Conservation (phyloP, 108 stramenopile genomes). For the Pseudonitzschia multistriata region DNA sequence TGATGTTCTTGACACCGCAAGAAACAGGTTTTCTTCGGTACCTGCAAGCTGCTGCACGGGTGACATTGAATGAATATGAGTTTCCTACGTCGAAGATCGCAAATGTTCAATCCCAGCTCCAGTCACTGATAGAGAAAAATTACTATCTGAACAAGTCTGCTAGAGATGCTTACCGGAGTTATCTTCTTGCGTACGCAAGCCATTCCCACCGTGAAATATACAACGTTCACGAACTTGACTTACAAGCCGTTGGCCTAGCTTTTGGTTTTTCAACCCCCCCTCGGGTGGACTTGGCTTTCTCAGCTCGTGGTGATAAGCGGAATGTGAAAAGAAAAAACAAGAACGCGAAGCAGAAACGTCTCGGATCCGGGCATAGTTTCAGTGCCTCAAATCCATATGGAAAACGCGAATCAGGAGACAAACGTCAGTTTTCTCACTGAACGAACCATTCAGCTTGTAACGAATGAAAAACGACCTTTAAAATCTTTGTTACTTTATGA, state of each 20-base stretch:
- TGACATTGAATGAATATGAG: conserved; percentile 97
- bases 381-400: conserved; percentile 97
- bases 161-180: conserved; percentile 95
- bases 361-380: conserved; percentile 86
- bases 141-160: conserved; percentile 97
- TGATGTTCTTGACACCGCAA: conserved; percentile 97
- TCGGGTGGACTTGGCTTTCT: conserved; percentile 92
- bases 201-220: conserved; percentile 98
- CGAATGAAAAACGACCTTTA: too few species aligned
- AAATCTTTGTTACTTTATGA: too few species aligned
- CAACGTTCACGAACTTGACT: conserved; percentile 95
- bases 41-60: conserved; percentile 91
- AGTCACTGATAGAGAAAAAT: conserved; percentile 96
- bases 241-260: conserved; percentile 89
- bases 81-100: conserved; percentile 94
- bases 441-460: too few species aligned
- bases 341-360: conserved; percentile 18
- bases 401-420: conserved; percentile 76
- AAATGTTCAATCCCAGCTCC: conserved; percentile 93
- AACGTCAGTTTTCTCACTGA: conserved; percentile 88
- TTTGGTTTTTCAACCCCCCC: conserved; percentile 98
- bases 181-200: conserved; percentile 95
- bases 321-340: conserved; percentile 42
- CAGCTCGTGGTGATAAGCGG: conserved; percentile 64
- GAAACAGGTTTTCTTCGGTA: conserved; percentile 97